Base-by-base conservation (phyloP, 1,284 basidiomycete species). In the Sanghuangporus weigelae region DNA sequence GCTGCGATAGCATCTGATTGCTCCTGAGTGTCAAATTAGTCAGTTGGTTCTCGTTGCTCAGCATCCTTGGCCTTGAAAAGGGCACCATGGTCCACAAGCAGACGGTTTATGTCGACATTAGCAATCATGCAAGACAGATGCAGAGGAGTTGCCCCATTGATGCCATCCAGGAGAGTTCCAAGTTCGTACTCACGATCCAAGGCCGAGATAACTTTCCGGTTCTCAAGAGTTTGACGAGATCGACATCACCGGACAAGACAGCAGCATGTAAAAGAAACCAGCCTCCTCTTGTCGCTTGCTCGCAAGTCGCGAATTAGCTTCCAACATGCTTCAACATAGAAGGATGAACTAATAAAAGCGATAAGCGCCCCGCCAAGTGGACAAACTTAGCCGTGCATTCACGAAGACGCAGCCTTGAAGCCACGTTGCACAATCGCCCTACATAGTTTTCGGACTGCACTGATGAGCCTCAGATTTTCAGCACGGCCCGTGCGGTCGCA, bases 61-160 rank as follows among this genome's bases (percentile, higher is more conserved):
- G 12, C 35, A 31, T 63, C 62, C 16, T 48, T 57, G 5, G 40
- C 38, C 16, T 48, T 46, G 46, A 55, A 63, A 36, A 50, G 31
- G 12, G 62, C 62, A 21, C 62, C 62, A n/a, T 55, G 56, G 7
- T 53, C 40, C 7, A 63, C 19, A 12, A 63, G 55, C 1, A 58
- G 58, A 21, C 39, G 46, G 11, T 48, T 55, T 11, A 59, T 59
- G 16, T 58, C 56, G 3, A 63, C 8, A 35, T 63, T 44, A 4
- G 44, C 56, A 10, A 38, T 48, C 35, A 63, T 21, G 26, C 62
- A 59, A 7, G 62, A 42, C 44, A 50, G 53, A 44, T 63, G 62
- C 31, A 63, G 39, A 14, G 62, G 21, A 7, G 62, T 63, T 23
- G 62, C 55, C 12, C 31, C 62, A 16, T 58, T 35, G 1, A 58